These are phyloP conservation scores for Mortierella sp. DNA, from an alignment of 371 early-diverging fungal genomes.

Conservation along the genomic window DNA sequence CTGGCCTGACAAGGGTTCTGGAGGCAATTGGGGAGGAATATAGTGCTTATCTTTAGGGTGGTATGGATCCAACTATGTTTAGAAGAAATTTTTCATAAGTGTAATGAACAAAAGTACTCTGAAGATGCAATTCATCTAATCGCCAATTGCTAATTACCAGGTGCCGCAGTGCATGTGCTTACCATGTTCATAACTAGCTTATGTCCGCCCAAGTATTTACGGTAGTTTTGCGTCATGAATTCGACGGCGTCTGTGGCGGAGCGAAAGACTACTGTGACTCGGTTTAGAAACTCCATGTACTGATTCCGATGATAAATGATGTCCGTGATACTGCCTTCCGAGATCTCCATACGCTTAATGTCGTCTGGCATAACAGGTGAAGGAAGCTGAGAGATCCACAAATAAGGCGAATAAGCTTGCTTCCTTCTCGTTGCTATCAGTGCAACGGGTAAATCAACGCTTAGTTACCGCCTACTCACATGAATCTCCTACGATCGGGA, in stretches of 20 bases:
- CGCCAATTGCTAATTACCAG: neutral
- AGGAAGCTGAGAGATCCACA: conserved; percentile 39
- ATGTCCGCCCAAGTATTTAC: conserved; percentile 46
- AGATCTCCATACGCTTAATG: conserved; percentile 41
- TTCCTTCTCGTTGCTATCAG: conserved; percentile 30
- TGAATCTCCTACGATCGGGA: neutral
- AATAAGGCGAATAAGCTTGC: conserved; percentile 50
- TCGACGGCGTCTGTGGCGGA: conserved; percentile 51
- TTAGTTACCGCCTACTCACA: neutral
- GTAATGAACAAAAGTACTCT: neutral
- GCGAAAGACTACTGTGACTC: conserved; percentile 47
- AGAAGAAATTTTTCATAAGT: neutral
- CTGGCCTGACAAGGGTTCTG: conserved; percentile 46
- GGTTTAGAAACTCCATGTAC: conserved; percentile 43
- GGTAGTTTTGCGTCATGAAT: conserved; percentile 43
- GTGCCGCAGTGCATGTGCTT: conserved; percentile 1
- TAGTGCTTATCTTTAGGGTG: conserved; percentile 27
- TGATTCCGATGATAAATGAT: conserved; percentile 49
- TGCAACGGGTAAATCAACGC: neutral
- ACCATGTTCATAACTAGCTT: conserved; percentile 49
- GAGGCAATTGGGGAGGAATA: conserved; percentile 36
- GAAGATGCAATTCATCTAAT: neutral
- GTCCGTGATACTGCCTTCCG: conserved; percentile 34
- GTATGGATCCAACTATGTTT: conserved; percentile 48
- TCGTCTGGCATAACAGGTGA: conserved; percentile 53